A percentile compares a stretch with the other conserved stretches of the same genome.
Evolutionary conservation across 2,329 filamentous ascomycete genomes (phyloP).

Genomic region (Fusarium foetens): DNA sequence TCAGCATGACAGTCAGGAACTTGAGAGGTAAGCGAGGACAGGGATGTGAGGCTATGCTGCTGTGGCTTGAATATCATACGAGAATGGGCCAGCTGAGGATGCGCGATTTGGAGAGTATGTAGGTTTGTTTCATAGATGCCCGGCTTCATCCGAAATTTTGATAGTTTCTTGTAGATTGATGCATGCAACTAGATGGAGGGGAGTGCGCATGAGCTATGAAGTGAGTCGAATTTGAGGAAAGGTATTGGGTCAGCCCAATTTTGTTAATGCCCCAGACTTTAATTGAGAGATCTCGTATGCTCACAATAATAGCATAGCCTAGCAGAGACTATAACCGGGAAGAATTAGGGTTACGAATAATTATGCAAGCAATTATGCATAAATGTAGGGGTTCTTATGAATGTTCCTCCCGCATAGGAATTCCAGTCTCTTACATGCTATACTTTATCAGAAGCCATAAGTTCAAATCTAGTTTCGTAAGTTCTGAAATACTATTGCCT

Average conservation of each 20-base stretch:
- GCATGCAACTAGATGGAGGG: neutral
- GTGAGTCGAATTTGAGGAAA: neutral
- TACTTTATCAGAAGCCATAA: neutral
- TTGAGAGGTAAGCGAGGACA: neutral
- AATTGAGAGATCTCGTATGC: accelerated
- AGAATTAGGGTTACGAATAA: neutral
- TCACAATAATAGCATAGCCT: accelerated
- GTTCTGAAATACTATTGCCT: accelerated
- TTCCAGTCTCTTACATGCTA: neutral
- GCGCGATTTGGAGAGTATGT: neutral
- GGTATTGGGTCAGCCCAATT: accelerated
- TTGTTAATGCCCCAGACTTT: neutral
- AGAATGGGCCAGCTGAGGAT: neutral
- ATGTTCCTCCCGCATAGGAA: neutral
- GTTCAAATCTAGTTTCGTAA: too few relatives aligned
- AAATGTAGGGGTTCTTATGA: accelerated
- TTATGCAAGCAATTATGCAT: neutral
- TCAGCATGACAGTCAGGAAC: neutral
- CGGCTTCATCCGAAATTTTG: neutral
- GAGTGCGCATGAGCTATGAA: neutral
- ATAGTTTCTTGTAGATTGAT: neutral
- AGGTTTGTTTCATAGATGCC: neutral
- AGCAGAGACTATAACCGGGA: accelerated
- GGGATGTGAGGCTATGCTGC: neutral
- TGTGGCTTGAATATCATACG: neutral